Conservation (phyloP, 192 early-diverging fungal species). For the Thamnidium elegans region DNA sequence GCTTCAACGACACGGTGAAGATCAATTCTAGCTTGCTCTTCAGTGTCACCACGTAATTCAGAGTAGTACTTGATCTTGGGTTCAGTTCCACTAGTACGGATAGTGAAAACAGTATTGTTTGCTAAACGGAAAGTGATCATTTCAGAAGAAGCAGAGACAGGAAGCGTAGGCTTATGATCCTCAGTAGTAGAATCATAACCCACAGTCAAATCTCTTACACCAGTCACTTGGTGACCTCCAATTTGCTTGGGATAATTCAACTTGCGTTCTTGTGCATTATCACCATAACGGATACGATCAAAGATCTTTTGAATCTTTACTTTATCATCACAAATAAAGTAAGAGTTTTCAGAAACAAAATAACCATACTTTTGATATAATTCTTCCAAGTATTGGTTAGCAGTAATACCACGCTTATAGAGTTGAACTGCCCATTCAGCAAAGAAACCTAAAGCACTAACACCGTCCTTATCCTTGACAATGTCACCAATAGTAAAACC, state of each 20-base stretch:
- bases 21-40: constrained; percentile 45
- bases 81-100: constrained; percentile 81
- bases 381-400: constrained; percentile 67
- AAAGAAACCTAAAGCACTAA: constrained; percentile 79
- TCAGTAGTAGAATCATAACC: constrained; percentile 78
- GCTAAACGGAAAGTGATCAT: constrained; percentile 90
- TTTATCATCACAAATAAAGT: constrained; percentile 83
- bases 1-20: constrained; percentile 51
- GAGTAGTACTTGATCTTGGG: constrained; percentile 90
- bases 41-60: constrained; percentile 56
- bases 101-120: constrained; percentile 63
- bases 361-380: constrained; percentile 79
- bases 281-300: constrained; percentile 76
- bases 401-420: constrained; percentile 56
- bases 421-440: constrained; percentile 71
- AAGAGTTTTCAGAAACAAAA: constrained; percentile 83
- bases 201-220: constrained; percentile 83
- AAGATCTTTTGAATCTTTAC: constrained; percentile 72
- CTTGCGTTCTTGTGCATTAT: constrained; percentile 32
- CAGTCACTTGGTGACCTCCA: constrained; percentile 62
- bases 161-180: constrained; percentile 63
- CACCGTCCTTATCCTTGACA: constrained; percentile 92
- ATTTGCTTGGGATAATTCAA: constrained; percentile 72
- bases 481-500: constrained; percentile 77
- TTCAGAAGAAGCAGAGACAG: constrained; percentile 71